A percentile compares a stretch with the other conserved stretches of the same genome.
phyloP scores from a whole-genome alignment of 352 stramenopile species.

The Pythium sp. region DNA sequence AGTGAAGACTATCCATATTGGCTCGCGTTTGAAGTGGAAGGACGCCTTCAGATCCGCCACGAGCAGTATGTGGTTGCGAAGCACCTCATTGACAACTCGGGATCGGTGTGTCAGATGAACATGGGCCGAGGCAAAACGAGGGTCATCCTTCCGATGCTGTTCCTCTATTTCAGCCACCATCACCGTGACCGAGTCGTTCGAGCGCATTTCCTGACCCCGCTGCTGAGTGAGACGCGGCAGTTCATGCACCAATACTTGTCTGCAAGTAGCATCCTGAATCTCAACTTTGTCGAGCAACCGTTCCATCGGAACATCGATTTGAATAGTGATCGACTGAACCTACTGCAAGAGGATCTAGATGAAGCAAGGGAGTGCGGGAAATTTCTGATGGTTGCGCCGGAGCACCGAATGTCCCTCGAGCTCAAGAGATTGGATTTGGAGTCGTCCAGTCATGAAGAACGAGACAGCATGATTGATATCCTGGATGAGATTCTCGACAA shows the following conservation, averaged over 20 bases:
- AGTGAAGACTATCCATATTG: constrained; percentile 61
- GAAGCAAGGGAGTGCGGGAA: constrained; percentile 39
- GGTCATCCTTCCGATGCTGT: constrained; percentile 89
- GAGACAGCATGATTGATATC: constrained; percentile 14
- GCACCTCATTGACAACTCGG: constrained; percentile 67
- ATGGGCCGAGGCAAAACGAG: constrained; percentile 86
- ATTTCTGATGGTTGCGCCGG: constrained; percentile 74
- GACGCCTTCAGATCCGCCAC: constrained; percentile 69
- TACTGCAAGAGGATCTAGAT: constrained; percentile 35
- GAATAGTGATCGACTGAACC: constrained; percentile 16
- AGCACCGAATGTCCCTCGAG: constrained; percentile 88
- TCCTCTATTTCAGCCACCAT: constrained; percentile 59
- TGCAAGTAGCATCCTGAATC: constrained; percentile 28
- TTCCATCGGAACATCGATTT: constrained; percentile 64
- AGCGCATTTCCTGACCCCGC: constrained; percentile 53
- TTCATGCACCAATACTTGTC: constrained; percentile 64
- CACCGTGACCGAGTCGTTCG: constrained; percentile 31
- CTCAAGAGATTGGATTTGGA: constrained; percentile 71
- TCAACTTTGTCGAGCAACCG: constrained; percentile 60
- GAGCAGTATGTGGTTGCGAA: constrained; percentile 75
- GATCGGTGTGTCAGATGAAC: constrained; percentile 79
- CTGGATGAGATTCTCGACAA: constrained; percentile 43
- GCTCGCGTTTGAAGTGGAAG: constrained; percentile 87
- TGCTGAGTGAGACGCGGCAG: constrained; percentile 63
- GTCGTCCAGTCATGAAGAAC: constrained; percentile 16